These are phyloP conservation scores for Castanospermum australe DNA, from an alignment of 306 rosid genomes.

Conservation along the genomic window DNA sequence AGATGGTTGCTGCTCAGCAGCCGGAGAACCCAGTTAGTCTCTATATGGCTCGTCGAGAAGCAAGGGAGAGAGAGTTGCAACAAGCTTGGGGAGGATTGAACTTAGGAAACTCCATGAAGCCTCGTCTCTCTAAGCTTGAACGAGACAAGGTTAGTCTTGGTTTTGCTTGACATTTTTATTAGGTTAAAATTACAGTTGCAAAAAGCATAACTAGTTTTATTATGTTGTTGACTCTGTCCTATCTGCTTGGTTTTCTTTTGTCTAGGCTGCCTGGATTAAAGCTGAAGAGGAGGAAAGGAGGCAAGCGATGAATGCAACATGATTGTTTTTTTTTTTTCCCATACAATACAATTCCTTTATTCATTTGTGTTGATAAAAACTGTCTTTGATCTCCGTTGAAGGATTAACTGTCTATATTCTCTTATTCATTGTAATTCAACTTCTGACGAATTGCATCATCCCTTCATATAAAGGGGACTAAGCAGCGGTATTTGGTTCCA, in stretches of 20 bases:
- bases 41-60: constrained; percentile 57
- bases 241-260: constrained; percentile 8
- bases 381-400: too few species aligned
- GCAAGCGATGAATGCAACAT: constrained; percentile 35
- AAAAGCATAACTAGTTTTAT: background rate
- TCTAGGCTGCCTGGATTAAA: constrained; percentile 90
- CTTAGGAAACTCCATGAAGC: constrained; percentile 82
- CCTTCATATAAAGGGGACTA: too few species aligned
- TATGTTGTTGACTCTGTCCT: constrained; percentile 13
- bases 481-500: background rate
- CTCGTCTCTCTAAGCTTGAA: constrained; percentile 74
- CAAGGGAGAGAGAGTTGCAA: constrained; percentile 79
- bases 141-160: constrained; percentile 69
- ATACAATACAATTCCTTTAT: background rate
- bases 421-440: background rate
- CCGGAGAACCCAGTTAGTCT: constrained; percentile 43
- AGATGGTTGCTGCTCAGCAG: constrained; percentile 56
- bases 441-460: too few species aligned
- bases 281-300: constrained; percentile 82
- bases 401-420: background rate
- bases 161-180: background rate
- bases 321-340: background rate
- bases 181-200: background rate
- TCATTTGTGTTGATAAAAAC: constrained; percentile 21
- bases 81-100: constrained; percentile 86